Evolutionary conservation across 345 rosid species (phyloP).

Genomic region (Kandelia obovata): DNA sequence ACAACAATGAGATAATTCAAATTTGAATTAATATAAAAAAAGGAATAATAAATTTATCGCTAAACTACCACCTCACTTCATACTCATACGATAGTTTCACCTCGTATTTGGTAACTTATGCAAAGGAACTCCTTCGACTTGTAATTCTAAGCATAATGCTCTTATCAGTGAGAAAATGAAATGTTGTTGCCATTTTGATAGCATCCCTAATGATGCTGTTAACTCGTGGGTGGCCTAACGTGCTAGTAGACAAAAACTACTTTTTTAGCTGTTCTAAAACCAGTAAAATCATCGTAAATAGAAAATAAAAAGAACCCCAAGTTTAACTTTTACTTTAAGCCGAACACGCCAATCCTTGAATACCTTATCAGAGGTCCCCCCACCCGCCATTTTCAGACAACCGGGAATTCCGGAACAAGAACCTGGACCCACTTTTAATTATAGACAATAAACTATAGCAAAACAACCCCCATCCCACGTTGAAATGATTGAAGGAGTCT

Average conservation of each 20-base stretch:
- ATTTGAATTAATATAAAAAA: no score
- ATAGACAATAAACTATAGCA: not conserved
- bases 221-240: not conserved
- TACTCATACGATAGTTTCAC: no score
- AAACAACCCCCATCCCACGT: no score
- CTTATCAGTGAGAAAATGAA: no score
- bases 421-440: conserved; percentile 7
- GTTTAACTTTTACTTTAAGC: not conserved
- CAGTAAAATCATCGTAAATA: not conserved
- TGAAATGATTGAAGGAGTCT: conserved; percentile 10
- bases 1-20: no score
- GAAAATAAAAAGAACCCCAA: not conserved
- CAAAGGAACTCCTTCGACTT: no score
- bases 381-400: not conserved
- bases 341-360: conserved; percentile 16
- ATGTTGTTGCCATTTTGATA: no score
- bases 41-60: no score
- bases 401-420: conserved; percentile 15
- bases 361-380: not conserved
- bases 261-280: not conserved
- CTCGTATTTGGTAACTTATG: no score
- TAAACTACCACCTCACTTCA: no score
- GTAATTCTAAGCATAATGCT: no score
- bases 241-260: not conserved
- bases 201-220: not conserved